phyloP scores from a whole-genome alignment of 768 basidiomycete genomes.

The Trametes punicea region DNA sequence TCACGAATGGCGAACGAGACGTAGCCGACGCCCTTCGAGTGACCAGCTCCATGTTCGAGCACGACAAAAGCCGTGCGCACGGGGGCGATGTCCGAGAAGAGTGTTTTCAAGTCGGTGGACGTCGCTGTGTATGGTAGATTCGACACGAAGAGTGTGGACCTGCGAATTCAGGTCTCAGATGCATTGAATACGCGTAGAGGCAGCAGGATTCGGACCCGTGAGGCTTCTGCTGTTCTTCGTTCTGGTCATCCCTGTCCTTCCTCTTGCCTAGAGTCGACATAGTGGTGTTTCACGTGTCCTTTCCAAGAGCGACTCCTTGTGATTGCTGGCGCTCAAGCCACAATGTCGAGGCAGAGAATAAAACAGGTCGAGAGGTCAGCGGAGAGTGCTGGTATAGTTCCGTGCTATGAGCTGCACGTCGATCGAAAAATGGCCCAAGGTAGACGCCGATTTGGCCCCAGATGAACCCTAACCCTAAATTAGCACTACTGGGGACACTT shows the following conservation, averaged over 20 bases:
- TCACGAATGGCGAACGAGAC: constrained; percentile 88
- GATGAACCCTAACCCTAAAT: not conserved
- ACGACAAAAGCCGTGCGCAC: constrained; percentile 94
- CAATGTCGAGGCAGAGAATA: not conserved
- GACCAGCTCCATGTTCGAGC: constrained; percentile 64
- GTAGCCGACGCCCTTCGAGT: constrained; percentile 95
- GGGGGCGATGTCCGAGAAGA: constrained; percentile 95
- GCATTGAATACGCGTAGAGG: too few species aligned
- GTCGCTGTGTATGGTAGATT: constrained; percentile 91
- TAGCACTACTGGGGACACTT: not conserved
- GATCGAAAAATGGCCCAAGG: constrained; percentile 1
- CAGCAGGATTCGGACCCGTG: constrained; percentile 14
- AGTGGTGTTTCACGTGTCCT: too few species aligned
- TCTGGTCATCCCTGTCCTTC: constrained; percentile 17
- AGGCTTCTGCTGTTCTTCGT: constrained; percentile 1
- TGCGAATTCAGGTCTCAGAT: constrained; percentile 23
- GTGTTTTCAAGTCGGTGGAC: constrained; percentile 83
- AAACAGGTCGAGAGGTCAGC: too few species aligned
- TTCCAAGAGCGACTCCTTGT: too few species aligned
- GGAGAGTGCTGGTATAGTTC: too few species aligned
- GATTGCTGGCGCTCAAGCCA: too few species aligned
- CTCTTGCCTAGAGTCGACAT: constrained; percentile 21
- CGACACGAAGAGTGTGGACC: constrained; percentile 89
- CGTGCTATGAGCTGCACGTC: not conserved
- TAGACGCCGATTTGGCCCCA: not conserved